phyloP scores from a whole-genome alignment of 441 rosid genomes.

The Hura crepitans region DNA sequence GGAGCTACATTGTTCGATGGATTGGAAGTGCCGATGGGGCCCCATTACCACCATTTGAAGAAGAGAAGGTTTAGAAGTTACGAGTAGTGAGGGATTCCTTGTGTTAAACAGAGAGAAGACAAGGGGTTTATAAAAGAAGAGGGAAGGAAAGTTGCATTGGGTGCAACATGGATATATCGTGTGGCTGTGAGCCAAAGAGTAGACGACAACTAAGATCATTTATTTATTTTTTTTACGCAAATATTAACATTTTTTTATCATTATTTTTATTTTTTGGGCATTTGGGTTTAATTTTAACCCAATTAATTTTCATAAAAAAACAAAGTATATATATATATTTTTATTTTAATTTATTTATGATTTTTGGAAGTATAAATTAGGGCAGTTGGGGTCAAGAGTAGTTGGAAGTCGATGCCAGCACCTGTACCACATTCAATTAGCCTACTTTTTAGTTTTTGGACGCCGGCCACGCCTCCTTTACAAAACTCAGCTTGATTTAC shows the following conservation, averaged over 20 bases:
- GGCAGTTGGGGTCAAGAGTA: constrained; percentile 41
- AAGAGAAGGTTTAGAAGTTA: not conserved
- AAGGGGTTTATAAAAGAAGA: constrained; percentile 26
- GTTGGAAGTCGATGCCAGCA: constrained; percentile 47
- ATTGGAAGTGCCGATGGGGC: constrained; percentile 43
- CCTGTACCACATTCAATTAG: constrained; percentile 52
- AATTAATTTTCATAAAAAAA: not conserved
- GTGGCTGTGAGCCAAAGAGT: constrained; percentile 16
- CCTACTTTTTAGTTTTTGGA: constrained; percentile 43
- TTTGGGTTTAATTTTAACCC: not conserved
- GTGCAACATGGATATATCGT: constrained; percentile 17
- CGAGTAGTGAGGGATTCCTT: not conserved
- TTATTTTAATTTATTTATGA: not conserved
- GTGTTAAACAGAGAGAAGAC: not conserved
- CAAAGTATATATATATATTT: no score
- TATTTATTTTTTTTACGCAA: not conserved
- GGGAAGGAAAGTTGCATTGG: not conserved
- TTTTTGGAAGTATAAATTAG: constrained; percentile 22
- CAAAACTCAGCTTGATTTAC: not conserved
- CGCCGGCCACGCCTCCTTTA: constrained; percentile 33
- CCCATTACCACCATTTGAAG: constrained; percentile 42
- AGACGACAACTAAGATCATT: not conserved
- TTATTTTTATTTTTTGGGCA: not conserved
- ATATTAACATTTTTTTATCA: no score
- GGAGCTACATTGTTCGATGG: constrained; percentile 43